Conservation (phyloP, 73 alveolate genomes). For the Stentor coeruleus region DNA sequence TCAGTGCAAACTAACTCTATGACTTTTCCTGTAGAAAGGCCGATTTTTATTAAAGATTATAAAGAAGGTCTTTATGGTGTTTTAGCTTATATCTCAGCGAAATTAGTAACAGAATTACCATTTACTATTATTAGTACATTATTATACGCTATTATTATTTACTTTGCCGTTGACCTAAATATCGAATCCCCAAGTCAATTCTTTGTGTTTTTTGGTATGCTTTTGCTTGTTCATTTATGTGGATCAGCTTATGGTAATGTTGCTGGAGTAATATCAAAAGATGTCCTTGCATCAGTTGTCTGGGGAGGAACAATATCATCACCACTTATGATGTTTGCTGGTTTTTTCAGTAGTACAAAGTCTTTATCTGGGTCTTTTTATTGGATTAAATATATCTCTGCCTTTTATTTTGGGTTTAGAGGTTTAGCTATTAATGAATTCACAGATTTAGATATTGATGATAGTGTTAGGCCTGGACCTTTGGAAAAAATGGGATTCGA, state of each 20-base stretch:
- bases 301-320: neutral
- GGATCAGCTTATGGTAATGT: neutral
- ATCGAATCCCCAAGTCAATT: neutral
- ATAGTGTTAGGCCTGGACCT: neutral
- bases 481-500: neutral
- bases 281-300: neutral
- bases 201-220: neutral
- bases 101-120: neutral
- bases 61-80: neutral
- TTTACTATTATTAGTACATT: neutral
- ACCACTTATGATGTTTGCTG: conserved; percentile 10
- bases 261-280: neutral
- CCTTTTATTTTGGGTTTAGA: neutral
- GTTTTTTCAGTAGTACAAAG: neutral
- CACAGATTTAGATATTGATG: neutral
- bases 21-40: neutral
- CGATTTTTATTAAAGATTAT: neutral
- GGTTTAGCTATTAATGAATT: conserved; percentile 15
- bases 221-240: neutral
- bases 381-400: conserved; percentile 19
- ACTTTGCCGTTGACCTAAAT: neutral
- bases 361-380: neutral
- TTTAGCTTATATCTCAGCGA: neutral
- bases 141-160: neutral
- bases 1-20: neutral